Evolutionary conservation across 2,329 filamentous ascomycete species (phyloP), one percentile per base, ranked within the genome.

Genomic region (Hypoxylon sp.): DNA sequence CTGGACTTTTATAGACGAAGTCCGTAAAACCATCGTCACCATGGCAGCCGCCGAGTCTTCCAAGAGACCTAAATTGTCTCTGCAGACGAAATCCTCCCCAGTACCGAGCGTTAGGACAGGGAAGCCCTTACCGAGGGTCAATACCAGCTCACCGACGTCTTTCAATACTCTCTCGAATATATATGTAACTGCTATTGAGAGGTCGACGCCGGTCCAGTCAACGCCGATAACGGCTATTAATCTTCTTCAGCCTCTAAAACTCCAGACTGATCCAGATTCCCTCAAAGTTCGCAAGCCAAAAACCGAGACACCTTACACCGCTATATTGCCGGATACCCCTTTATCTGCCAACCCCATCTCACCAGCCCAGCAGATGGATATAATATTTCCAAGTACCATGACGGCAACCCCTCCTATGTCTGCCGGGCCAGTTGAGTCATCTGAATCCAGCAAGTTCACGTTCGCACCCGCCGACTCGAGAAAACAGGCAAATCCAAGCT

Each of bases 111-210:
- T 80, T 60, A 82, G 79, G 60, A 77, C 82, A 14, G 69, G 82
- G 30, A 83, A 82, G 67, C 82, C 81, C 54, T 69, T 72, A 4
- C 76, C 86, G 48, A 81, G 83, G 57, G 79, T 86, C 42, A 85
- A 90, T 72, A 85, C 87, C 31, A 85, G 83, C 64, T 89, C 89
- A 33, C 87, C 88, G 2, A 91, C 89, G 1, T 82, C 88, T 22
- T 90, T 90, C 80, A 91, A 91, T 79, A 91, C 89, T 1, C 83
- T 91, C 42, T 89, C 88, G 60, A 91, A 91, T 78, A 86, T 88
- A 67, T 91, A 91, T 74, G 85, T 86, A 27, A 87, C 86, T 2
- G 86, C 88, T 67, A 89, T 91, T 59, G 88, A 89, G 77, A 85
- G 87, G 68, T 84, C 86, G 30, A 85, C 86, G 1, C 85, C 86